These are phyloP conservation scores for Naganishia sp. DNA, from an alignment of 1,284 basidiomycete genomes.

Conservation along the genomic window DNA sequence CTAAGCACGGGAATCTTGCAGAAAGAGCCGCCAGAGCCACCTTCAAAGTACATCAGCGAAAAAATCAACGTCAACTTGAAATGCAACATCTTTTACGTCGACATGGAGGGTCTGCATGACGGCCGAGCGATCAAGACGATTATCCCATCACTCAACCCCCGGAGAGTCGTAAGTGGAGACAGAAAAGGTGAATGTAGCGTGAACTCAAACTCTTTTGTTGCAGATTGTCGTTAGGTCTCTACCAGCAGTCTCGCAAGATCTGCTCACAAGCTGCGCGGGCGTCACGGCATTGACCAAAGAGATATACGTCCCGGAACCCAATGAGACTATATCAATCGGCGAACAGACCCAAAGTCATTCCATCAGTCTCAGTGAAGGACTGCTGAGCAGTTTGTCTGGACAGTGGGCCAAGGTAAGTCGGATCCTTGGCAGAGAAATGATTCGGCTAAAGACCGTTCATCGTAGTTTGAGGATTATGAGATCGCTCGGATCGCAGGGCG, in stretches of 20 bases:
- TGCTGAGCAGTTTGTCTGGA: conserved; percentile 65
- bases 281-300: conserved; percentile 87
- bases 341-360: conserved; percentile 95
- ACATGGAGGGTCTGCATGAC: conserved; percentile 94
- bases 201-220: neutral
- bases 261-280: conserved; percentile 76
- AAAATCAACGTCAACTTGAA: conserved; percentile 72
- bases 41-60: conserved; percentile 85
- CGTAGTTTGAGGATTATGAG: conserved; percentile 93
- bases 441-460: neutral
- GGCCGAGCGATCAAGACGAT: conserved; percentile 96
- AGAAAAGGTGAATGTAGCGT: too few relatives aligned
- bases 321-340: conserved; percentile 82
- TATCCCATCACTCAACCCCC: conserved; percentile 91
- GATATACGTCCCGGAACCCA: conserved; percentile 73
- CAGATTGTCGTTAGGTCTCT: conserved; percentile 86
- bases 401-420: conserved; percentile 78
- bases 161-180: conserved; percentile 71
- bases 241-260: conserved; percentile 64
- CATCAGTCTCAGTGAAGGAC: conserved; percentile 85
- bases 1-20: conserved; percentile 43
- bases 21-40: conserved; percentile 75
- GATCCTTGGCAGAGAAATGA: neutral
- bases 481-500: conserved; percentile 86
- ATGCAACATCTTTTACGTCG: conserved; percentile 85